Evolutionary conservation across 768 basidiomycete genomes (phyloP).

Genomic region (Artomyces pyxidatus): DNA sequence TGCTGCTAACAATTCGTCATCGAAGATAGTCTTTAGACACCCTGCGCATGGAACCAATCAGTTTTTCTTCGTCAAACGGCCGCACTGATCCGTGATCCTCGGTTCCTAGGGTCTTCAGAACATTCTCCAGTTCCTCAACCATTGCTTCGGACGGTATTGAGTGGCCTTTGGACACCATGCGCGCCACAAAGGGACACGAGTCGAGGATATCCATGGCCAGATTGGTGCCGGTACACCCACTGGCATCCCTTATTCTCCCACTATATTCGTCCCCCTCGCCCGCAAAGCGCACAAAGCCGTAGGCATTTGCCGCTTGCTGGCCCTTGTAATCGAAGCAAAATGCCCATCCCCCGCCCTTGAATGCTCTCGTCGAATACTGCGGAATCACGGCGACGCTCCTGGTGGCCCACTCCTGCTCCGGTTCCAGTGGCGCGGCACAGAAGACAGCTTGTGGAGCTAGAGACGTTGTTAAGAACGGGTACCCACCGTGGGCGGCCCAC

Average conservation of each 20-base stretch:
- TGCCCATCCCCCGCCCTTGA: neutral
- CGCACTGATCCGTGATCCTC: too few relatives aligned
- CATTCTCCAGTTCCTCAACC: too few relatives aligned
- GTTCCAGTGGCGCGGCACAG: neutral
- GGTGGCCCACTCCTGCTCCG: neutral
- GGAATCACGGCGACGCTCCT: neutral
- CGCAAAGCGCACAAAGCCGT: neutral
- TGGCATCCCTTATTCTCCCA: neutral
- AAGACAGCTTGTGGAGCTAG: neutral
- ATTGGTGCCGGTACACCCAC: neutral
- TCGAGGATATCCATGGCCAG: neutral
- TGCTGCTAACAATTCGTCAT: too few relatives aligned
- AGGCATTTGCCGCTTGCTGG: neutral
- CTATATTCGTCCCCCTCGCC: neutral
- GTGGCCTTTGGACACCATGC: neutral
- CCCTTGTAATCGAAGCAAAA: neutral
- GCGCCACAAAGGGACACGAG: neutral
- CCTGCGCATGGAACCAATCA: too few relatives aligned
- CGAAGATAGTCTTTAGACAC: too few relatives aligned
- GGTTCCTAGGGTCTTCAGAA: too few relatives aligned
- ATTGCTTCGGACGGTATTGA: too few relatives aligned
- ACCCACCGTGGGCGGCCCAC: neutral
- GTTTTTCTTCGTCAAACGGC: too few relatives aligned
- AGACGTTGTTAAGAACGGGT: neutral
- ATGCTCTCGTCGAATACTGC: neutral